Evolutionary conservation across 1,284 basidiomycete genomes (phyloP), one percentile per base, ranked within the genome.

Genomic region (Leccinum subrobustum): DNA sequence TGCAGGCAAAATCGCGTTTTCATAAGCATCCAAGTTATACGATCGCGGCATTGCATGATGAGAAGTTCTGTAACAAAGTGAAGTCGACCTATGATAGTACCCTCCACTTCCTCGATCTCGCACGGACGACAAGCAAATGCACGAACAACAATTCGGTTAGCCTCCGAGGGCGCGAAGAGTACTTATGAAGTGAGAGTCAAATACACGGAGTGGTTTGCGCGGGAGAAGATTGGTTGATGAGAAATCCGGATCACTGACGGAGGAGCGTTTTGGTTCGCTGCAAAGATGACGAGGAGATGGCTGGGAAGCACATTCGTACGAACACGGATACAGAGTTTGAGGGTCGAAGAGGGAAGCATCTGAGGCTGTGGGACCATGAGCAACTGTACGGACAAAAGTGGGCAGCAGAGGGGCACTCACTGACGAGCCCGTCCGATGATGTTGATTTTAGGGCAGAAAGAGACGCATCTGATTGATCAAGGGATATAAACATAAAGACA

Each of bases 311-410:
- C 84, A 85, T 42, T 73, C 68, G 16, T 71, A 63, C 29, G 81
- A 84, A 67, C 83, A 85, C 14, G 84, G 81, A 73, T 85, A 86
- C 20, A 83, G 64, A 68, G 78, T 76, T 53, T 78, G 72, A 29
- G 82, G 79, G 16, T 75, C 70, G 67, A 87, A 87, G 6, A 72
- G 71, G 4, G 74, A 68, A 23, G 66, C 62, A 62, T 78, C 74
- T 8, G 68, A 70, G 20, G 69, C 81, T 81, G 54, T 23, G 64
- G 51, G 18, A 12, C 5, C 20, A 52, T 72, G 50, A 65, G 59
- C 33, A 11, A 29, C 25, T 16, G 25, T 44, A 61, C n/a, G n/a
- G 29, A 29, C 18, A 23, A 29, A 27, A 7, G 44, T 44, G 53
- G 31, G 7, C 12, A 31, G 44, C 18, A 6, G 14, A 12, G 39